A percentile compares a stretch with the other conserved stretches of the same genome.
These are phyloP conservation scores for Gymnopilus dilepis DNA, from an alignment of 768 basidiomycete genomes.

Conservation along the genomic window DNA sequence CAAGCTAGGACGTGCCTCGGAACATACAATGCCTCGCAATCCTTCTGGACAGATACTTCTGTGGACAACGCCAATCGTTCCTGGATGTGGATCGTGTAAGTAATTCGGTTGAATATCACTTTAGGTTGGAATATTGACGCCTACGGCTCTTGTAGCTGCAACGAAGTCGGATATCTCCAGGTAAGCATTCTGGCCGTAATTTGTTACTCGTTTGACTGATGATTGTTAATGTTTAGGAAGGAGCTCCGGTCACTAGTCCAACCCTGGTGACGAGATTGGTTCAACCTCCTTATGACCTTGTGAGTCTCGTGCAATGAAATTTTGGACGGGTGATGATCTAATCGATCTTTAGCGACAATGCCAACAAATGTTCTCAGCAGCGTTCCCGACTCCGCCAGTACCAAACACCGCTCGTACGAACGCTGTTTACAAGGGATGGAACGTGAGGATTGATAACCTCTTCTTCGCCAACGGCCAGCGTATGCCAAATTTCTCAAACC, in stretches of 20 bases:
- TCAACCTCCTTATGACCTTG: slow-evolving; percentile 60
- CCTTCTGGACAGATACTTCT: slow-evolving; percentile 57
- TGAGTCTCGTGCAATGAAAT: slow-evolving; percentile 30
- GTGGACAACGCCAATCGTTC: slow-evolving; percentile 64
- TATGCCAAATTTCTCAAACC: slow-evolving; percentile 40
- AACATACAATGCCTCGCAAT: slow-evolving; percentile 42
- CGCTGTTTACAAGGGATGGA: slow-evolving; percentile 63
- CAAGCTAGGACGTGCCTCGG: slow-evolving; percentile 45
- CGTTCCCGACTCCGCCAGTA: slow-evolving; percentile 52
- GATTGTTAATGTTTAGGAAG: slow-evolving; percentile 36
- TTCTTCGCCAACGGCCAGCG: slow-evolving; percentile 76
- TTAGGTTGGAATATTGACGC: neutral
- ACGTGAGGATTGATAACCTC: slow-evolving; percentile 57
- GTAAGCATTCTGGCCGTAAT: slow-evolving; percentile 25
- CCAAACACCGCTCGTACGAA: slow-evolving; percentile 53
- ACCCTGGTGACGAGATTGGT: slow-evolving; percentile 61
- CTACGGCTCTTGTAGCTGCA: slow-evolving; percentile 52
- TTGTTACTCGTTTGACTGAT: neutral
- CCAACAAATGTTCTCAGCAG: slow-evolving; percentile 66
- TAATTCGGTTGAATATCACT: neutral
- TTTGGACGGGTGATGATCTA: neutral
- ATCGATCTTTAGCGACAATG: slow-evolving; percentile 61
- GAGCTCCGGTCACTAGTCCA: slow-evolving; percentile 42
- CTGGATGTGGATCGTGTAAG: slow-evolving; percentile 76
- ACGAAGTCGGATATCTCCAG: slow-evolving; percentile 69